phyloP scores from a whole-genome alignment of 495 filamentous ascomycete genomes.

The Halenospora varia region DNA sequence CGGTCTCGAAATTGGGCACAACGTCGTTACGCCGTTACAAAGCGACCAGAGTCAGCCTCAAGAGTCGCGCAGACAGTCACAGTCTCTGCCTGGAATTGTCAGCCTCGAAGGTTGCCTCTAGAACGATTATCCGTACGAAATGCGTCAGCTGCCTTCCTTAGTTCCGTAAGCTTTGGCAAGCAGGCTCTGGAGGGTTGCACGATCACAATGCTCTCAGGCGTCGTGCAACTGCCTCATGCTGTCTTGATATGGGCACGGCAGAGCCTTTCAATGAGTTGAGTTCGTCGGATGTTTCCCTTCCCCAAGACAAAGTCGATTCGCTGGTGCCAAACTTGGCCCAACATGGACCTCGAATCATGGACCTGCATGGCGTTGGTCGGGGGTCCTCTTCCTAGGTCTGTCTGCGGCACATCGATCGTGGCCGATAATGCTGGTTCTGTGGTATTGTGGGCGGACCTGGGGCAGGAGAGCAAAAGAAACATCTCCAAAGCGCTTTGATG shows the following conservation, averaged over 20 bases:
- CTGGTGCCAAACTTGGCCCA: not conserved
- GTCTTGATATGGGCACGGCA: not conserved
- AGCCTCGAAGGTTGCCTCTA: not conserved
- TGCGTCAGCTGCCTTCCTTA: not conserved
- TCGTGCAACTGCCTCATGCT: not conserved
- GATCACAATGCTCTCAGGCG: not conserved
- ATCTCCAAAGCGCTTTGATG: not conserved
- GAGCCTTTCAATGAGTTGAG: not conserved
- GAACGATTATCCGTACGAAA: not conserved
- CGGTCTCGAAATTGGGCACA: not conserved
- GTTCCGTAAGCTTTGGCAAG: not conserved
- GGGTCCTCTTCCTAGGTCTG: not conserved
- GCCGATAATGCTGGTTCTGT: not conserved
- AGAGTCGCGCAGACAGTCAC: not conserved
- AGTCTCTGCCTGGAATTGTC: not conserved
- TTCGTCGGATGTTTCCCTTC: not conserved
- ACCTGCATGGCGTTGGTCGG: not conserved
- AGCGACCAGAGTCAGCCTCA: not conserved
- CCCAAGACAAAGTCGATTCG: not conserved
- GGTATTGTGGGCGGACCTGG: not conserved
- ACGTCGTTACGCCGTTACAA: not conserved
- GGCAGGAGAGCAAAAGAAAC: not conserved
- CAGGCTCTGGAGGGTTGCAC: not conserved
- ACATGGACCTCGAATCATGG: not conserved
- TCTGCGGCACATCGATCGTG: slow-evolving; percentile 1